These are phyloP conservation scores for Paraurostyla sp. DNA, from an alignment of 73 alveolate species.

Conservation along the genomic window DNA sequence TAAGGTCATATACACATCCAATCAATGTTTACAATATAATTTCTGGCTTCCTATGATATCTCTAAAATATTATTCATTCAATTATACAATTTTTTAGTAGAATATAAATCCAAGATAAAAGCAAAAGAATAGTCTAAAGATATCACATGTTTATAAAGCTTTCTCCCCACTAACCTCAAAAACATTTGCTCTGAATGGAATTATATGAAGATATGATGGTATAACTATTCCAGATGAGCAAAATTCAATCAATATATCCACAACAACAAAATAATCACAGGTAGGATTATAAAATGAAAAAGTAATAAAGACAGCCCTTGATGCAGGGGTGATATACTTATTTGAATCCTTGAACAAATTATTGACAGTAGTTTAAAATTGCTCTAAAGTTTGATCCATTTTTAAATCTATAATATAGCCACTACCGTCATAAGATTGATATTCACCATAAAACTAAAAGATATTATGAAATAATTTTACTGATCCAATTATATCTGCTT, in stretches of 20 bases:
- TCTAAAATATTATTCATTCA: neutral
- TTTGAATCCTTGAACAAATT: neutral
- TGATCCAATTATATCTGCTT: neutral
- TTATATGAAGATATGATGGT: constrained; percentile 21
- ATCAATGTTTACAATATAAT: neutral
- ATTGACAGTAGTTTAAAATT: neutral
- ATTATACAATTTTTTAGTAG: constrained; percentile 35
- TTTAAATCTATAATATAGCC: constrained; percentile 41
- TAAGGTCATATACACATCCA: neutral
- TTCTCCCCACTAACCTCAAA: constrained; percentile 50
- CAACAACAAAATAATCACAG: constrained; percentile 40
- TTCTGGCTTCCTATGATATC: neutral
- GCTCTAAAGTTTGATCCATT: neutral
- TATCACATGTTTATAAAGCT: constrained; percentile 45
- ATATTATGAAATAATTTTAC: neutral
- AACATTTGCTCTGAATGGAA: constrained; percentile 35
- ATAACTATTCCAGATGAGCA: constrained; percentile 6
- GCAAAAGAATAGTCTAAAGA: constrained; percentile 41
- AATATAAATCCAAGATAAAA: constrained; percentile 26
- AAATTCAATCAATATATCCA: constrained; percentile 29
- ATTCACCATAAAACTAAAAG: constrained; percentile 36
- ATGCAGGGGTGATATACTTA: neutral
- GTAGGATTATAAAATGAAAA: constrained; percentile 44
- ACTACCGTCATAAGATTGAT: constrained; percentile 43
- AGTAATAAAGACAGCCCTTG: constrained; percentile 45